Evolutionary conservation across 257 asterid species (phyloP), one percentile per base, ranked within the genome.

Genomic region (Ilex asprella): DNA sequence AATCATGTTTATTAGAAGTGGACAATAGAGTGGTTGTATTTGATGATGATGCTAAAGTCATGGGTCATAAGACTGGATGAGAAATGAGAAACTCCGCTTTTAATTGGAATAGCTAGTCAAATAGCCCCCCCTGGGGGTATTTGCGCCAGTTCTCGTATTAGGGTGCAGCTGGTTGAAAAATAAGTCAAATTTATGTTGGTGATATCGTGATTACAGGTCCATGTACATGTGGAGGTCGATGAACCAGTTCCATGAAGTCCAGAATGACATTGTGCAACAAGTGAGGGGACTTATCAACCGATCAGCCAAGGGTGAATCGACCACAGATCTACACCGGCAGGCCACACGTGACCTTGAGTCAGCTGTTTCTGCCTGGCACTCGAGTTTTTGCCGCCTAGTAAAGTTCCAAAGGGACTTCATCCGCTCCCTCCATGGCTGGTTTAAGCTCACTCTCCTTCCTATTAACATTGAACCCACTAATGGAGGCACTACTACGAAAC

Each of bases 141-240:
- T 35, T 35, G 41, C 41, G 7, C 7, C 41, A 2, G 41, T 35
- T 35, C 41, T 35, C 41, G 5, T 35, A 35, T 35, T 35, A 3
- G 41, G 3, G 8, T 35, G 41, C 5, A 8, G 0, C 41, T 35
- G 5, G 8, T 8, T 35, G 41, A 3, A 4, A 35, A 8, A 3
- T 35, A 35, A 35, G 41, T 35, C 41, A 3, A 35, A 35, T 35
- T 35, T 35, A 35, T 35, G 41, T 35, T 35, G 41, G 5, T 2
- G 41, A 15, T 49, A 49, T 49, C 54, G 30, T 16, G 58, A 61
- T 49, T 71, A 68, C 81, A 93, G 99, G 79, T 89, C 87, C 83
- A 93, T 87, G 99, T 93, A 93, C 83, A 93, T 87, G 99, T 93
- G 99, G 99, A 82, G 77, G 82, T 85, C 96, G 41, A 93, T 93